Conservation (phyloP, 2,329 filamentous ascomycete species). For the Nigrograna mackinnonii region DNA sequence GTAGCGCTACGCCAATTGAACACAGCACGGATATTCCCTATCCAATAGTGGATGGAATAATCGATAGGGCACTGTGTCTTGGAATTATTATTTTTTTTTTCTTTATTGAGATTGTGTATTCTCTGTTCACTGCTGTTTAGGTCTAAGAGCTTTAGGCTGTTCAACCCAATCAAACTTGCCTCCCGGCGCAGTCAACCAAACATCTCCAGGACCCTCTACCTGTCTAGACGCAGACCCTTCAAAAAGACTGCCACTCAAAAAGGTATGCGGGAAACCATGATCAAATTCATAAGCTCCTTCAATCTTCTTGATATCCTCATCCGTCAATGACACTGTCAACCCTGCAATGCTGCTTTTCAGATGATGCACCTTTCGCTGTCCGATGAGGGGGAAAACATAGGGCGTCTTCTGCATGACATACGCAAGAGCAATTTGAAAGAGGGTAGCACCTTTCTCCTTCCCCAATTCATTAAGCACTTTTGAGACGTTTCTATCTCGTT, state of each 20-base stretch:
- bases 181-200: constrained; percentile 4
- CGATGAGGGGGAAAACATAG: constrained; percentile 72
- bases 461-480: constrained; percentile 62
- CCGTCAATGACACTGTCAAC: constrained; percentile 48
- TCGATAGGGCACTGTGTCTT: no score
- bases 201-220: constrained; percentile 5
- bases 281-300: constrained; percentile 56
- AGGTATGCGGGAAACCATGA: constrained; percentile 2
- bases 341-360: constrained; percentile 63
- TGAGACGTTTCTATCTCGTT: neutral
- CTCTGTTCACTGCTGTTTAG: neutral
- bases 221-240: constrained; percentile 1
- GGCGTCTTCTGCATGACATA: constrained; percentile 70
- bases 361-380: constrained; percentile 68
- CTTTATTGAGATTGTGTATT: no score
- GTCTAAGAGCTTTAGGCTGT: constrained; percentile 5
- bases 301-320: constrained; percentile 54
- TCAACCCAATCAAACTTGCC: constrained; percentile 9
- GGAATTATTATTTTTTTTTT: no score
- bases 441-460: constrained; percentile 51
- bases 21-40: no score
- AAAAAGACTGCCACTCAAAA: constrained; percentile 4
- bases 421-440: constrained; percentile 63
- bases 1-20: no score
- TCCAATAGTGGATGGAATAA: no score